Conservation (phyloP, 2,329 filamentous ascomycete species). For the Myriangium duriaei region DNA sequence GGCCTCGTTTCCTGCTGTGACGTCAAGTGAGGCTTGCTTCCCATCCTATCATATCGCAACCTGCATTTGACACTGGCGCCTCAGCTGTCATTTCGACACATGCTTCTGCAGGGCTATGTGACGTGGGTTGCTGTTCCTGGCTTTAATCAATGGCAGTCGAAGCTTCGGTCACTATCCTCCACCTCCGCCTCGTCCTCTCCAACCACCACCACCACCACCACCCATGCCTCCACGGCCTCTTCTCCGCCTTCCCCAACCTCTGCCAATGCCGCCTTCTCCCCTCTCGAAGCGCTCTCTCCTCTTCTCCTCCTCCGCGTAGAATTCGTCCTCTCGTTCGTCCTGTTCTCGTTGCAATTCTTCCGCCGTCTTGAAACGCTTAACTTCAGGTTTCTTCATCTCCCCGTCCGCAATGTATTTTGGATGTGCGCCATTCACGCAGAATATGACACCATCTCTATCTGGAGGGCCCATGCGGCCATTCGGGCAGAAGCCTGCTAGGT, state of each 20-base stretch:
- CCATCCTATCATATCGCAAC: too few species aligned
- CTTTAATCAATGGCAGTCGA: too few species aligned
- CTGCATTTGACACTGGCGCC: too few species aligned
- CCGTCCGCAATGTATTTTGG: slow-evolving; percentile 60
- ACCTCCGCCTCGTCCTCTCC: neutral
- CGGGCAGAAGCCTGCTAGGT: slow-evolving; percentile 88
- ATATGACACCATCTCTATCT: slow-evolving; percentile 25
- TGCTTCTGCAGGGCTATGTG: too few species aligned
- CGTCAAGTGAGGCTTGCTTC: too few species aligned
- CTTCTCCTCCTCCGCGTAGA: slow-evolving; percentile 40
- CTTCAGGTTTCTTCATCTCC: slow-evolving; percentile 49
- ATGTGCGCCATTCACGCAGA: slow-evolving; percentile 71
- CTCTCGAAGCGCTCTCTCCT: slow-evolving; percentile 32
- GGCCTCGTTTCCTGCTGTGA: too few species aligned
- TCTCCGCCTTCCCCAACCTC: slow-evolving; percentile 31
- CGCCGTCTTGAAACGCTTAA: slow-evolving; percentile 56
- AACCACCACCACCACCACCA: slow-evolving; percentile 16
- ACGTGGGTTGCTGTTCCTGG: too few species aligned
- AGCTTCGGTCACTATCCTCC: too few species aligned
- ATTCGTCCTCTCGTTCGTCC: slow-evolving; percentile 43
- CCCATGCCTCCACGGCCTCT: slow-evolving; percentile 31
- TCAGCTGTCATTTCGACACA: too few species aligned
- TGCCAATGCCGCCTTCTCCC: slow-evolving; percentile 27
- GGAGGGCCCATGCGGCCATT: slow-evolving; percentile 43
- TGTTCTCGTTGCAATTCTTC: slow-evolving; percentile 55